Evolutionary conservation across 2,329 filamentous ascomycete species (phyloP), one percentile per base, ranked within the genome.

Genomic region (Monosporascus ibericus): DNA sequence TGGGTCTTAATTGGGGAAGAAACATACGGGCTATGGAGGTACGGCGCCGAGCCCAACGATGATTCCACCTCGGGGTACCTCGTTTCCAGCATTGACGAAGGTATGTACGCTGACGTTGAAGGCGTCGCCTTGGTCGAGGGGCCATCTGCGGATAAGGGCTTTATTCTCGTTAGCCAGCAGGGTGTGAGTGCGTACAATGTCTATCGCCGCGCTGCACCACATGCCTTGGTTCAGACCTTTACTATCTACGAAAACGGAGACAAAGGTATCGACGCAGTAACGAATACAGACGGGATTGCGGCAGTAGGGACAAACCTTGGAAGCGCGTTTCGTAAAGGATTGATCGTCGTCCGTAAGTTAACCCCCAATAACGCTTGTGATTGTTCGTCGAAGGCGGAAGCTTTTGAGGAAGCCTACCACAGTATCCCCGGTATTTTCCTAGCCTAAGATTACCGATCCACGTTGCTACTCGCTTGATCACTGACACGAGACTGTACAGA

Each of bases 1-100:
- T 76, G 71, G 63, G 57, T 81, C 3, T 72, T 80, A 55, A 66
- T 80, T 5, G 76, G 78, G 36, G 78, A 80, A 58, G 78, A 81
- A 48, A 75, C 75, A 0, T 72, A 69, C 6, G 78, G 75, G 0
- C 69, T 80, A 0, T 81, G 78, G 77, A 67, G 75, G 4, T 80
- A 79, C 48, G 72, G 68, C 6, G 77, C 76, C 0, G 77, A 81
- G 58, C 77, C 77, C 0, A 70, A 72, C 42, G 60, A 63, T 64
- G 68, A 22, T 60, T 61, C n/a, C 57, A 66, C 2, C 37, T 56
- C 69, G 6, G 70, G 70, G 1, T 54, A 66, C 22, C 54, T 63
- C 6, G 66, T 73, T 17, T 76, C 72, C 0, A 67, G 70, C 22
- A 70, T 79, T 4, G 75, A 74, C 6, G 74, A 77, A 15, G 74